Conservation (phyloP, 768 basidiomycete genomes). For the Collybiopsis luxurians region DNA sequence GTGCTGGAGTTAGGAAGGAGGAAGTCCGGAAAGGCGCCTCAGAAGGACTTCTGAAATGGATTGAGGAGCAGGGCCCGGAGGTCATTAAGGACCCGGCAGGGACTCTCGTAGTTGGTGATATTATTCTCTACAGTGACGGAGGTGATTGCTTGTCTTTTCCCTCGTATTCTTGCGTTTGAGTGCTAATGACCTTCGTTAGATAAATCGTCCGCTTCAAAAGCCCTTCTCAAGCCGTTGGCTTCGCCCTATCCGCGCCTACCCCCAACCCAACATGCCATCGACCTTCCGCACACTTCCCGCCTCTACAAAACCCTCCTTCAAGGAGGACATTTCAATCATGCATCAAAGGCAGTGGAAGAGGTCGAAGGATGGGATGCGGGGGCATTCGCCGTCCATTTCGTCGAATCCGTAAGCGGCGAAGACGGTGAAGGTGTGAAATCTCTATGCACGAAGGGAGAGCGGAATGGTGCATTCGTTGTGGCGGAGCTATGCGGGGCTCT, state of each 20-base stretch:
- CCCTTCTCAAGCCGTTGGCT: slow-evolving; percentile 58
- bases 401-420: slow-evolving; percentile 52
- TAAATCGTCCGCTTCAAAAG: slow-evolving; percentile 58
- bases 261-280: slow-evolving; percentile 61
- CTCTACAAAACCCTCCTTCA: slow-evolving; percentile 88
- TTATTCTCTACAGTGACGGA: slow-evolving; percentile 83
- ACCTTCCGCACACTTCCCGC: slow-evolving; percentile 79
- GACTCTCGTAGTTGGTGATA: slow-evolving; percentile 72
- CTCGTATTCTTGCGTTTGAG: background rate
- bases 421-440: slow-evolving; percentile 39
- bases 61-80: slow-evolving; percentile 57
- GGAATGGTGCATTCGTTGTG: slow-evolving; percentile 72
- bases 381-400: slow-evolving; percentile 58
- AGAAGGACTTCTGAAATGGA: slow-evolving; percentile 67
- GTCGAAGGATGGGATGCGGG: slow-evolving; percentile 54
- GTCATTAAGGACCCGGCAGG: slow-evolving; percentile 76
- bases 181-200: slow-evolving; percentile 39
- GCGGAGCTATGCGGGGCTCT: slow-evolving; percentile 69
- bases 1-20: slow-evolving; percentile 51
- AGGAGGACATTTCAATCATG: slow-evolving; percentile 82
- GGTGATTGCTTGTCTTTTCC: slow-evolving; percentile 39
- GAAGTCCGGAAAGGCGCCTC: slow-evolving; percentile 79
- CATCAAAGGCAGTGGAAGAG: slow-evolving; percentile 50
- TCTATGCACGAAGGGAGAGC: slow-evolving; percentile 54
- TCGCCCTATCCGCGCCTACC: slow-evolving; percentile 51